phyloP scores from a whole-genome alignment of 2,329 filamentous ascomycete species.

The Pseudogymnoascus sp. region DNA sequence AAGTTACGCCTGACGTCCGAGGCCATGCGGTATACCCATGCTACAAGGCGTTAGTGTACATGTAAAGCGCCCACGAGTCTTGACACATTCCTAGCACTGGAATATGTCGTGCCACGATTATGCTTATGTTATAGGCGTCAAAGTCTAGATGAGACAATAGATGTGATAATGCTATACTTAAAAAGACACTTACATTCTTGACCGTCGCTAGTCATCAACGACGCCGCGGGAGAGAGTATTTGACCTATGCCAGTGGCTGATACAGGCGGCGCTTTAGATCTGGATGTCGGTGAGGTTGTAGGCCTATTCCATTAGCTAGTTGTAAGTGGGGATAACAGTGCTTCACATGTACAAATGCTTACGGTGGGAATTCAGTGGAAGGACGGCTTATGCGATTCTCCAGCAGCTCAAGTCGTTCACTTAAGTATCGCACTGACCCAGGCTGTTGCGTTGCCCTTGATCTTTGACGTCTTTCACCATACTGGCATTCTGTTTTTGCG shows the following conservation, averaged over 20 bases:
- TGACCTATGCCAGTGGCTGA: neutral
- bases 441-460: neutral
- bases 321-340: neutral
- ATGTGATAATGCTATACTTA: neutral
- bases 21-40: constrained; percentile 6
- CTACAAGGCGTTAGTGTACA: neutral
- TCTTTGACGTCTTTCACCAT: neutral
- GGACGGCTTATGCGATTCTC: neutral
- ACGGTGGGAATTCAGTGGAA: neutral
- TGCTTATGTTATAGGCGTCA: neutral
- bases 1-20: constrained; percentile 5
- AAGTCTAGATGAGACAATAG: neutral
- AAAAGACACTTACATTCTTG: neutral
- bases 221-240: neutral
- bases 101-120: neutral
- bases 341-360: neutral
- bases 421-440: neutral
- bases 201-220: constrained; percentile 1
- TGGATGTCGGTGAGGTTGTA: neutral
- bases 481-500: neutral
- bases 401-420: constrained; percentile 1
- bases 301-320: neutral
- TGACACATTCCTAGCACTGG: neutral
- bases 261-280: neutral
- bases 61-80: neutral